Base-by-base conservation (phyloP, 306 rosid species). In the Cucumis melo region DNA sequence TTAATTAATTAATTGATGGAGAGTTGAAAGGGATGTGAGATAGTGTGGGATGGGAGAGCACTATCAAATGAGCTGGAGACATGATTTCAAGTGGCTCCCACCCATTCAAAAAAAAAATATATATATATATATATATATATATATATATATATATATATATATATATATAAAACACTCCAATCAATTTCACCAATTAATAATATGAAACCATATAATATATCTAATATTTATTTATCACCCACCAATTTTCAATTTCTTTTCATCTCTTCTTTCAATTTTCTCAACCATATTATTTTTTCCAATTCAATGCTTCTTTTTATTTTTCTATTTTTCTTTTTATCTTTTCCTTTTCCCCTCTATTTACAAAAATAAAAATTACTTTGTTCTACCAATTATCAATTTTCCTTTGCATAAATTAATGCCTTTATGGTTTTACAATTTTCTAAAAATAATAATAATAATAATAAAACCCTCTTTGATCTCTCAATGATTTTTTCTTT, bases 31-130 rank as follows among this genome's bases (percentile, higher is more conserved):
- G 7, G 59, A 48, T 24, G 15, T 48, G 59, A 71, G 36, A 66
- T 66, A 66, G 53, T 66, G 50, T 39, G 53, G 27, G 36, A 71
- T 71, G 76, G 59, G 42, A 71, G 14, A 20, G 41, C 24, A 48
- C 39, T 27, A 48, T 71, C 76, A 71, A 14, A 71, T 71, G 76
- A 71, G 76, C 76, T 71, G 76, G 39, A 71, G 76, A 21, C 76
- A 71, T 71, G 42, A 71, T 71, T 27, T 27, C 76, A 71, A 48
- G 21, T 71, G 76, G 76, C 23, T 51, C 76, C 74, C 74, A 67
- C 74, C 19, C 1, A 64, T 27, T 27, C 1, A 64, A 4, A 19
- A 2, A 19, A 32, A 3, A 32, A 3, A 32, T 2, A 32, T 1
- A 27, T 27, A 27, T n/a, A n/a, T n/a, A n/a, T n/a, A n/a, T n/a